phyloP scores from a whole-genome alignment of 257 asterid genomes.

The Leptodermis oblonga region DNA sequence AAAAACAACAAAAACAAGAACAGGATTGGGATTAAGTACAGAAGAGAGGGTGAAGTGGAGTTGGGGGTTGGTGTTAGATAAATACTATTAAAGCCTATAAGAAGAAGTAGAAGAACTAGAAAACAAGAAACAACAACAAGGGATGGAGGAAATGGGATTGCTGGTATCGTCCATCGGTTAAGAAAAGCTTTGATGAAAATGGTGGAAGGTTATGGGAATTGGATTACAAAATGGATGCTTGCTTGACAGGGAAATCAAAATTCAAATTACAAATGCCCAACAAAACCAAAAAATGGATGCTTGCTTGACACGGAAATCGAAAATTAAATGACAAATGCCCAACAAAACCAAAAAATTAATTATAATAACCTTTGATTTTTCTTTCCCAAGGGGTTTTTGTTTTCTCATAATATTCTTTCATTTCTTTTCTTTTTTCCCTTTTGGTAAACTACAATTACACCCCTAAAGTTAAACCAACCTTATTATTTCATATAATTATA shows the following conservation, averaged over 20 bases:
- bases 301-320: no score
- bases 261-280: constrained; percentile 23
- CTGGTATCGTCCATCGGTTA: constrained; percentile 54
- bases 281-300: no score
- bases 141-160: no score
- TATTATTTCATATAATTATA: no score
- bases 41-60: constrained; percentile 13
- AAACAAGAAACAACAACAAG: no score
- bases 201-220: neutral
- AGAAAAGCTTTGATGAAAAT: constrained; percentile 32
- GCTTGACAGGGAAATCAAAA: constrained; percentile 97
- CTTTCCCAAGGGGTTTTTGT: constrained; percentile 7
- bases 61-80: constrained; percentile 6
- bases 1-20: neutral
- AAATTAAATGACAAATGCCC: no score
- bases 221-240: constrained; percentile 43
- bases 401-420: no score
- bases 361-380: constrained; percentile 23
- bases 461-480: no score
- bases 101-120: no score
- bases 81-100: constrained; percentile 27
- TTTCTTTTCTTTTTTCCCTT: no score
- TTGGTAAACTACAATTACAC: no score
- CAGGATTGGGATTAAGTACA: neutral
- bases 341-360: no score